A percentile compares a stretch with the other conserved stretches of the same genome.
phyloP scores from a whole-genome alignment of 148 eudicot genomes.

The Fagopyrum homotropicum region DNA sequence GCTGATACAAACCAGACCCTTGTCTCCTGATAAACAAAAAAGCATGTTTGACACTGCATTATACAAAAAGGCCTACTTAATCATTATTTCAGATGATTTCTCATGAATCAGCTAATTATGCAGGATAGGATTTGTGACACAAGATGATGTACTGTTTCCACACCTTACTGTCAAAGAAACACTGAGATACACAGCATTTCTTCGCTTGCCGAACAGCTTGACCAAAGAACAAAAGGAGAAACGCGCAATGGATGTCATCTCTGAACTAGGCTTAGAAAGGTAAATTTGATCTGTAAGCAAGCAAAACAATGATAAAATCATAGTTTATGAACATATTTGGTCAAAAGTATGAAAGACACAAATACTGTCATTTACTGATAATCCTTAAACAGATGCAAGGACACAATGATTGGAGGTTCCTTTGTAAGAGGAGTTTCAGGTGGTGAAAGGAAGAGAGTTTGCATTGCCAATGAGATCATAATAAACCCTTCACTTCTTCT shows the following conservation, averaged over 20 bases:
- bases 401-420: constrained; percentile 61
- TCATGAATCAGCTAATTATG: neutral
- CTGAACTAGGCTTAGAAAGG: constrained; percentile 78
- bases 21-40: too few species aligned
- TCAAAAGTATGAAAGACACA: neutral
- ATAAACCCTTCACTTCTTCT: constrained; percentile 44
- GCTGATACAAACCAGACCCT: too few species aligned
- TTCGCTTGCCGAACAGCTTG: constrained; percentile 56
- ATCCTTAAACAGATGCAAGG: constrained; percentile 26
- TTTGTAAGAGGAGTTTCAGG: constrained; percentile 61
- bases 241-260: constrained; percentile 68
- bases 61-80: neutral
- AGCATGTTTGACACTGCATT: too few species aligned
- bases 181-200: constrained; percentile 66
- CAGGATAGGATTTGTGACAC: constrained; percentile 97
- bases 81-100: neutral
- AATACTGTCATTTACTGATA: neutral
- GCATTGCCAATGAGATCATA: constrained; percentile 44
- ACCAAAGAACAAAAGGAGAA: constrained; percentile 59
- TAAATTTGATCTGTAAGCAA: neutral
- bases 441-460: constrained; percentile 55
- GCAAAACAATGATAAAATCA: neutral
- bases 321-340: neutral
- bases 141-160: constrained; percentile 86
- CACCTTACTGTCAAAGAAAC: constrained; percentile 94